These are phyloP conservation scores for Wickerhamiella infanticola DNA, from an alignment of 1,139 yeast genomes.

Conservation along the genomic window DNA sequence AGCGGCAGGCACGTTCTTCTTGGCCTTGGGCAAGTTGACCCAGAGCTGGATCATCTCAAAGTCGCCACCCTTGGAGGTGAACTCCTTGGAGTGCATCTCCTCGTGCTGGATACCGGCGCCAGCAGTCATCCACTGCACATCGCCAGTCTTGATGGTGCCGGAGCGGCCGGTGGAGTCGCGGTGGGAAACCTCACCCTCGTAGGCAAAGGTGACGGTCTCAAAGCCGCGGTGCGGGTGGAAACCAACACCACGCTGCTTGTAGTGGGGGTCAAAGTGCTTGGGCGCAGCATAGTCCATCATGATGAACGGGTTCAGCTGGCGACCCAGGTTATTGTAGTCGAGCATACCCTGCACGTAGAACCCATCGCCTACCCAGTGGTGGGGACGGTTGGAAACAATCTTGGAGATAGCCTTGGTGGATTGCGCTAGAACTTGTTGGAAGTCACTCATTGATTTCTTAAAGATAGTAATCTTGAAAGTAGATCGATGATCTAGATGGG, in stretches of 20 bases:
- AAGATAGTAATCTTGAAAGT: neutral
- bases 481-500: neutral
- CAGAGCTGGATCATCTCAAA: constrained; percentile 61
- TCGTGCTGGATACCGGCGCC: constrained; percentile 79
- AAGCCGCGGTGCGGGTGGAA: constrained; percentile 85
- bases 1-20: constrained; percentile 58
- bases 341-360: constrained; percentile 6
- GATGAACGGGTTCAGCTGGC: constrained; percentile 64
- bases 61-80: constrained; percentile 29
- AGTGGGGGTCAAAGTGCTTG: constrained; percentile 19
- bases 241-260: constrained; percentile 21
- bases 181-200: constrained; percentile 67
- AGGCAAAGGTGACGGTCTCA: constrained; percentile 66
- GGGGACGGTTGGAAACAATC: constrained; percentile 1
- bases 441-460: neutral
- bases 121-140: constrained; percentile 89
- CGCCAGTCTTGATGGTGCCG: constrained; percentile 70
- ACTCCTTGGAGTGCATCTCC: constrained; percentile 51
- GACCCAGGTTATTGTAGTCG: constrained; percentile 8
- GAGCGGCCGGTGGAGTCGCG: constrained; percentile 80
- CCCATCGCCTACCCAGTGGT: constrained; percentile 10
- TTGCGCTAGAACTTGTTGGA: neutral
- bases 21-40: constrained; percentile 69
- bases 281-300: constrained; percentile 63
- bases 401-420: neutral